phyloP scores from a whole-genome alignment of 257 asterid genomes.

The Solanum verrucosum region DNA sequence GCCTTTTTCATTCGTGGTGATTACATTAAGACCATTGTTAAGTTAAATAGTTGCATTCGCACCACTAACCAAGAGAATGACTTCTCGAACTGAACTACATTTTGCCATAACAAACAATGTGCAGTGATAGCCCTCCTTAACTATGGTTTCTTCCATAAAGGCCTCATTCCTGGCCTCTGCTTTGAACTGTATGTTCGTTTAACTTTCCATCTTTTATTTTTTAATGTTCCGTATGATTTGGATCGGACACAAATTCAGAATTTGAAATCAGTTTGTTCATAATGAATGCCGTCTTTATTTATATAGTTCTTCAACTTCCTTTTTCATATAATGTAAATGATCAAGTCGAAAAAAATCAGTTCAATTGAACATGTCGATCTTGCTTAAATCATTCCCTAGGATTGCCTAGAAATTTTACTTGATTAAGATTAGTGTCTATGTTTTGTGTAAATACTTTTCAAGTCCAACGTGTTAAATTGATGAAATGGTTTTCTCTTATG shows the following conservation, averaged over 20 bases:
- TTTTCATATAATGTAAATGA: neutral
- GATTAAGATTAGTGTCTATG: neutral
- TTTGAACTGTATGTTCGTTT: conserved; percentile 77
- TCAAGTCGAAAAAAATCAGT: neutral
- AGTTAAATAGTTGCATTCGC: conserved; percentile 45
- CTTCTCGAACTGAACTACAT: conserved; percentile 87
- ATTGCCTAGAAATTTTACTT: no score
- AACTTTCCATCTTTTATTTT: neutral
- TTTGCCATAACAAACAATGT: conserved; percentile 78
- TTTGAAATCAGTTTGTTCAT: neutral
- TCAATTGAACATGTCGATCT: neutral
- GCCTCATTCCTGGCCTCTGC: conserved; percentile 87
- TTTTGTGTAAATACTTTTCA: neutral
- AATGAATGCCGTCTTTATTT: neutral
- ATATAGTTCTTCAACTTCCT: neutral
- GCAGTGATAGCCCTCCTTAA: conserved; percentile 80
- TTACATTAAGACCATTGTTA: neutral
- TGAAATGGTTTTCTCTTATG: neutral
- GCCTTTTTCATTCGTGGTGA: neutral
- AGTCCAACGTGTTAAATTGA: neutral
- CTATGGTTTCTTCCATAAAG: conserved; percentile 83
- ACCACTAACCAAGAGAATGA: conserved; percentile 94
- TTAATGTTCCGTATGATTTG: neutral
- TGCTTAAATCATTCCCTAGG: neutral
- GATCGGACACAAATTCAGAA: neutral